These are phyloP conservation scores for Pseudozyma tsukubaensis DNA, from an alignment of 1,284 basidiomycete species.

Conservation along the genomic window DNA sequence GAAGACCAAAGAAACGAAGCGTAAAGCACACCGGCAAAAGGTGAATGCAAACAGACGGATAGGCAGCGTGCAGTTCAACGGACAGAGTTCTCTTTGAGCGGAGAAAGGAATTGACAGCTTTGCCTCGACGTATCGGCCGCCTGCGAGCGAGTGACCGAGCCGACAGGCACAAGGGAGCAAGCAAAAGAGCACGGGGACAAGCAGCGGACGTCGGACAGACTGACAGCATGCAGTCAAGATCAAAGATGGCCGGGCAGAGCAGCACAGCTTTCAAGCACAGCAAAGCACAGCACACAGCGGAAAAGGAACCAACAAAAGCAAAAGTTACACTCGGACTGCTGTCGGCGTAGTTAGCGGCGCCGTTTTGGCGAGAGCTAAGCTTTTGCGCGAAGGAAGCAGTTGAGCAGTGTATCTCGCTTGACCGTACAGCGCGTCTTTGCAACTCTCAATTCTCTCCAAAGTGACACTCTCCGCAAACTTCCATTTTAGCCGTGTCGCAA, in stretches of 20 bases:
- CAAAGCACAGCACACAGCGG: conserved; percentile 1
- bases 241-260: neutral
- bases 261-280: neutral
- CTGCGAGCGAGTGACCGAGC: neutral
- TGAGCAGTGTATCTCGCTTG: conserved; percentile 10
- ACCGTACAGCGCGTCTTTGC: neutral
- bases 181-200: neutral
- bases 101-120: conserved; percentile 17
- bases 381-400: neutral
- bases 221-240: neutral
- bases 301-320: neutral
- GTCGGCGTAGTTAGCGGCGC: neutral
- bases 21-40: neutral
- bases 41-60: neutral
- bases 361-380: too few species aligned
- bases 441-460: neutral
- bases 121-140: conserved; percentile 15
- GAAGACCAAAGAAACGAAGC: neutral
- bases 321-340: too few species aligned
- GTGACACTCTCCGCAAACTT: too few species aligned
- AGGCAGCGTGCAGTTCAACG: conserved; percentile 2
- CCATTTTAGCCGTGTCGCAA: too few species aligned
- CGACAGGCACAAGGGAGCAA: neutral
- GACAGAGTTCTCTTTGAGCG: conserved; percentile 12
- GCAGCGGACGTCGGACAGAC: neutral